Base-by-base conservation (phyloP, 805 yeast genomes). In the Metschnikowia santaceciliae region DNA sequence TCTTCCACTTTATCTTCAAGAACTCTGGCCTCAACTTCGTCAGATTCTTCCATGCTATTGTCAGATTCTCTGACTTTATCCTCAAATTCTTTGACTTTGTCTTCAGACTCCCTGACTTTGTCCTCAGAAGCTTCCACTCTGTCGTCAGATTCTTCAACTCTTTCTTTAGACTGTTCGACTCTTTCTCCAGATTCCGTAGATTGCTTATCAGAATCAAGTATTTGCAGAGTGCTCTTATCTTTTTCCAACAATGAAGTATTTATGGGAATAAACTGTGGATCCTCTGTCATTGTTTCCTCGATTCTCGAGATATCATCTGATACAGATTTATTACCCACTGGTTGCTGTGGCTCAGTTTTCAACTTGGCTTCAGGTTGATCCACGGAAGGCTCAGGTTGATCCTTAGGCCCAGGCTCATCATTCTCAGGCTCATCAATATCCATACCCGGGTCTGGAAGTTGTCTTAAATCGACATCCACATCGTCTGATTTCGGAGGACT, bases 241-340 rank as follows among this genome's bases (percentile, higher is more conserved):
- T 14, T 22, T 17, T 22, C 30, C 32, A 42, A 42, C 23, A 42
- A 42, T 20, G 46, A 42, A n/a, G 46, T 15, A 10, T 42, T 33
- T 2, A 33, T n/a, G 7, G 37, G 14, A 6, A 42, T 14, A 13
- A 20, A 19, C 15, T 34, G 34, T 13, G 46, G 46, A 20, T 42
- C 46, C 33, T 42, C 46, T n/a, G 46, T 33, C n/a, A 19, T 32
- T 8, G 46, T 20, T 33, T 42, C 46, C 6, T 42, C 37, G 32
- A 42, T 42, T 42, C 10, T 42, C 7, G 46, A 42, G 37, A 42
- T 22, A 22, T 42, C 38, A 17, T 30, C 43, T 10, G 34, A 7
- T 7, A 6, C 20, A 6, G 32, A 20, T 4, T 33, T n/a, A 4
- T 20, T n/a, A 13, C 19, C 14, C 36, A 19, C 11, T 20, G 19